Evolutionary conservation across 177 flowering plant genomes (phyloP).

Genomic region (Tripterygium wilfordii): DNA sequence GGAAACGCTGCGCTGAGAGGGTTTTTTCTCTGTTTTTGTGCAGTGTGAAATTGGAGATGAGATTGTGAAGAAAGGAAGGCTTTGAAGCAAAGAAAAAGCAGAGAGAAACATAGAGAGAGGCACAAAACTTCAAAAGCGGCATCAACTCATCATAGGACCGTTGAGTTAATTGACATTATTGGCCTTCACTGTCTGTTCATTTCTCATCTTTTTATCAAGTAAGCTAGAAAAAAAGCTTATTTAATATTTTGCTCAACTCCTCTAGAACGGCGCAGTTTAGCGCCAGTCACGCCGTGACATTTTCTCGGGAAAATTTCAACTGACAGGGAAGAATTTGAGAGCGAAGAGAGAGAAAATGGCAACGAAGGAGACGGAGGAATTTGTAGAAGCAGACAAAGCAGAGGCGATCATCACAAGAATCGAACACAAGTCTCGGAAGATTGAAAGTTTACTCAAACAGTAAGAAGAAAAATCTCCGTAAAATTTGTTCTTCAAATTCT

Average conservation of each 20-base stretch:
- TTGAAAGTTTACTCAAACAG: constrained; percentile 93
- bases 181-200: too few species aligned
- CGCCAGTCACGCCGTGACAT: too few species aligned
- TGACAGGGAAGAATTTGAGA: not conserved
- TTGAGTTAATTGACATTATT: too few species aligned
- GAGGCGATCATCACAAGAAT: constrained; percentile 86
- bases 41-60: not conserved
- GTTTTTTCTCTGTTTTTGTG: not conserved
- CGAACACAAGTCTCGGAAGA: constrained; percentile 88
- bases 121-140: too few species aligned
- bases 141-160: too few species aligned
- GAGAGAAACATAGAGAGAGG: constrained; percentile 2
- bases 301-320: not conserved
- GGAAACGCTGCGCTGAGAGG: not conserved
- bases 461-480: too few species aligned
- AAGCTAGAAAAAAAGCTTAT: too few species aligned
- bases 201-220: too few species aligned
- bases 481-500: not conserved
- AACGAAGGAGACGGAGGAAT: constrained; percentile 19
- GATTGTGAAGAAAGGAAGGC: constrained; percentile 27
- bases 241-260: too few species aligned
- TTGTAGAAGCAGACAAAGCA: constrained; percentile 71
- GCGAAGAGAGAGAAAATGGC: not conserved
- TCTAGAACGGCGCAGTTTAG: too few species aligned
- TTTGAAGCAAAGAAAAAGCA: constrained; percentile 22